Base-by-base conservation (phyloP, 2,329 filamentous ascomycete genomes). In the Pyrenophora teres region DNA sequence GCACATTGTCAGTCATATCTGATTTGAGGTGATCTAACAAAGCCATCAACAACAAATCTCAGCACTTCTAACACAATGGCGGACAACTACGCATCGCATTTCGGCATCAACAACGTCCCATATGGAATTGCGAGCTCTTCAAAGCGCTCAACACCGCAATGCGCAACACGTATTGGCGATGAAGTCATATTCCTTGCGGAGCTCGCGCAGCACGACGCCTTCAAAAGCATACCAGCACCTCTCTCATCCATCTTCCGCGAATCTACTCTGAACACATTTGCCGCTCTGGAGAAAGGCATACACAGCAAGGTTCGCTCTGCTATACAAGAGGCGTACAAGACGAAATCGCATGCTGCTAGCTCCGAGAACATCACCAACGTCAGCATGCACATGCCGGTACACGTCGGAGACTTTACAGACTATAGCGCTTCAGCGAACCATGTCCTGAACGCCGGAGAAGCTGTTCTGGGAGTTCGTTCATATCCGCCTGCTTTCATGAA, bases 331-430 rank as follows among this genome's bases (percentile, higher is more conserved):
- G 45, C 27, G 36, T 73, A 54, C 59, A 75, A 50, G 32, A 63
- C 16, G 48, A 75, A 12, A 6, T 31, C 46, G 3, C 54, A 62
- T 27, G 38, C 33, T 0, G 16, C 19, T 0, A 37, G 6, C 8
- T 54, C 64, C 3, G 67, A 75, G 23, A 44, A 67, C 23, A 59
- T 84, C 13, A 56, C 69, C 33, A 64, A 74, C 27, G 77, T 80
- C 15, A 69, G 69, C 3, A 68, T 84, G 57, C 80, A 86, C 60
- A 63, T 87, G 0, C 85, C 85, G 0, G 69, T 87, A 32, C 66
- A 73, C 3, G 78, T 84, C 15, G 76, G 76, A 4, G 83, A 82
- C 31, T 87, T 85, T 61, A 81, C 76, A 38, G 84, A 86, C 65
- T 85, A 83, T 67, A 82, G 78, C 2, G 82, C 79, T 49, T 81